Conservation (phyloP, 2,329 filamentous ascomycete species). For the Trichophyton benhamiae region DNA sequence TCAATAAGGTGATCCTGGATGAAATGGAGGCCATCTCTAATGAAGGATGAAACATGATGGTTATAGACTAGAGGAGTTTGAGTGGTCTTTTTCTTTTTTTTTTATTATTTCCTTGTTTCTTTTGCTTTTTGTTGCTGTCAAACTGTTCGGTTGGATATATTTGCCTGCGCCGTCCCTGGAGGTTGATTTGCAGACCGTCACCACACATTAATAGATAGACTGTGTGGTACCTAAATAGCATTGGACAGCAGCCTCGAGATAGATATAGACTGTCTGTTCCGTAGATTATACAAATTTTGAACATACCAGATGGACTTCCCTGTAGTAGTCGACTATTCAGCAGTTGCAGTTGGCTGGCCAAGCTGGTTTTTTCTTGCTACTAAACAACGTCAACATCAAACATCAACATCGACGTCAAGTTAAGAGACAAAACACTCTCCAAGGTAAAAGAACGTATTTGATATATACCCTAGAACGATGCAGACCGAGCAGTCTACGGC, state of each 20-base stretch:
- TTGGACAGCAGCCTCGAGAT: not conserved
- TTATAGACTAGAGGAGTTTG: not conserved
- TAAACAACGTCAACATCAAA: not conserved
- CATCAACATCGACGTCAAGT: not conserved
- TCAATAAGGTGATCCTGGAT: conserved; percentile 51
- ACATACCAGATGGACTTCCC: not conserved
- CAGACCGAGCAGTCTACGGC: not conserved
- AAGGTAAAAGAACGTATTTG: not conserved
- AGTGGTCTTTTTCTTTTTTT: not conserved
- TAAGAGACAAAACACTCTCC: not conserved
- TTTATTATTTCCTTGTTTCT: not conserved
- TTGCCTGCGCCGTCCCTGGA: not conserved
- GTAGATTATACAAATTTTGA: not conserved
- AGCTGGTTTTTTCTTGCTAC: too few relatives aligned
- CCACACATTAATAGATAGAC: not conserved
- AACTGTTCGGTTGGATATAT: not conserved
- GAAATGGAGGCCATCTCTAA: conserved; percentile 54
- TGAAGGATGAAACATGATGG: not conserved
- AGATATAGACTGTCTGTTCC: not conserved
- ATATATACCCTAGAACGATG: not conserved
- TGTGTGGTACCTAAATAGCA: not conserved
- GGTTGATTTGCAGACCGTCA: not conserved
- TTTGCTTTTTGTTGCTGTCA: not conserved
- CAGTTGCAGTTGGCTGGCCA: too few relatives aligned
- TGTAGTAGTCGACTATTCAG: too few relatives aligned